These are phyloP conservation scores for Cladosporium velox DNA, from an alignment of 2,329 filamentous ascomycete species.

Conservation along the genomic window DNA sequence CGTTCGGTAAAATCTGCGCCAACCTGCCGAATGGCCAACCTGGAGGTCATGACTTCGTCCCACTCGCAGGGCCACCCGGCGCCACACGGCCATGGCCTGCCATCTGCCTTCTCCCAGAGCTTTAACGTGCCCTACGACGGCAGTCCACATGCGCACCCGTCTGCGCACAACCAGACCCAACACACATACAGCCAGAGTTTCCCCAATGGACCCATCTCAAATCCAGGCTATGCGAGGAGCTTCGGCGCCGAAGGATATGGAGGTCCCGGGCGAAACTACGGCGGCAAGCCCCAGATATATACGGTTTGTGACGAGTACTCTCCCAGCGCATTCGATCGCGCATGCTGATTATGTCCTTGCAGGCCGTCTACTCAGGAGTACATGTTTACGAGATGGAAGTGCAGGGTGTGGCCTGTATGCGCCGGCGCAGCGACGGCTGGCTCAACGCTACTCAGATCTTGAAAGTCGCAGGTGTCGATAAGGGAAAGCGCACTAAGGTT, in stretches of 20 bases:
- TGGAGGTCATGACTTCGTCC: slow-evolving; percentile 31
- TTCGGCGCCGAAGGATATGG: slow-evolving; percentile 34
- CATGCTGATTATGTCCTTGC: slow-evolving; percentile 18
- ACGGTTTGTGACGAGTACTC: slow-evolving; percentile 41
- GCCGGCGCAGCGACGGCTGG: slow-evolving; percentile 91
- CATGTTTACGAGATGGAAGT: slow-evolving; percentile 99
- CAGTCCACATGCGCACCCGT: slow-evolving; percentile 20
- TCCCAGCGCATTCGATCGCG: background rate
- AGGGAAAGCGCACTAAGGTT: slow-evolving; percentile 96
- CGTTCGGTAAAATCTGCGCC: background rate
- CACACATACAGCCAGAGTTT: slow-evolving; percentile 35
- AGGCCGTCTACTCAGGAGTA: slow-evolving; percentile 92
- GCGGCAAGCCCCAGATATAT: slow-evolving; percentile 52
- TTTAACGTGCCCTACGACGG: slow-evolving; percentile 37
- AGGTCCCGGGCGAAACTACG: slow-evolving; percentile 28
- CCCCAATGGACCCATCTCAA: slow-evolving; percentile 37
- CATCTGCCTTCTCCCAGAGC: slow-evolving; percentile 24
- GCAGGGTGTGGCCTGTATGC: slow-evolving; percentile 91
- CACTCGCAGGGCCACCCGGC: slow-evolving; percentile 27
- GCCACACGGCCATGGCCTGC: slow-evolving; percentile 21
- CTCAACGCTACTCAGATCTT: slow-evolving; percentile 97
- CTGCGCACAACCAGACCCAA: slow-evolving; percentile 27
- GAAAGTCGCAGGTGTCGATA: slow-evolving; percentile 95
- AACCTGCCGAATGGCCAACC: slow-evolving; percentile 19
- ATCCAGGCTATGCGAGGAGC: slow-evolving; percentile 42